These are phyloP conservation scores for Cylindricascospora bacillispora DNA, from an alignment of 1,139 yeast species.

Conservation along the genomic window DNA sequence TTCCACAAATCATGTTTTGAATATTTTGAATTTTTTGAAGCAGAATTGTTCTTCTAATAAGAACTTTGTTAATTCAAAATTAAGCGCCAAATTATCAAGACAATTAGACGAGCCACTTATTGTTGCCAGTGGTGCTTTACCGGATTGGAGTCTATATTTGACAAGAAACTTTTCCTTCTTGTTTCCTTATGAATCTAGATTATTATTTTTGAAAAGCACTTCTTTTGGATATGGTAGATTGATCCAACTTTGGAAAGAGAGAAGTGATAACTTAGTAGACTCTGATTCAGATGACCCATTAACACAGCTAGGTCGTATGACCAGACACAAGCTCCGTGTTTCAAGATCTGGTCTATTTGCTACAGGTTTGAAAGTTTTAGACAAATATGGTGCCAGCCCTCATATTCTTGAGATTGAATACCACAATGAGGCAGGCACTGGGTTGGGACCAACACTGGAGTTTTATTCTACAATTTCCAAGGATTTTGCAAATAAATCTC, in stretches of 20 bases:
- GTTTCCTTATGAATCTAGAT: constrained; percentile 73
- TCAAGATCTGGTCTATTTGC: constrained; percentile 59
- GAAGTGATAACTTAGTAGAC: constrained; percentile 34
- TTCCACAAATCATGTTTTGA: constrained; percentile 38
- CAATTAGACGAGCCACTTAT: constrained; percentile 85
- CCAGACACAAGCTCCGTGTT: constrained; percentile 71
- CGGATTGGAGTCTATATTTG: constrained; percentile 70
- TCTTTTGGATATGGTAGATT: constrained; percentile 86
- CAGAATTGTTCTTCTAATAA: constrained; percentile 28
- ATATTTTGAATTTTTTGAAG: constrained; percentile 41
- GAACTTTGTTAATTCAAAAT: constrained; percentile 61
- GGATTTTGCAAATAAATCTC: constrained; percentile 48
- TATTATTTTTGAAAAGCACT: constrained; percentile 70
- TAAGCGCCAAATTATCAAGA: constrained; percentile 75
- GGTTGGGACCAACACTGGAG: constrained; percentile 90
- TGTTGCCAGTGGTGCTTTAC: constrained; percentile 78
- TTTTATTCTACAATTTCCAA: constrained; percentile 75
- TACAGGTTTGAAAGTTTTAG: constrained; percentile 71
- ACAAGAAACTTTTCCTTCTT: constrained; percentile 68
- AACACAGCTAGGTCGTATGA: constrained; percentile 56
- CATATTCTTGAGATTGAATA: constrained; percentile 80
- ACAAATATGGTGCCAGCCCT: constrained; percentile 65
- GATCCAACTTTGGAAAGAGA: constrained; percentile 63
- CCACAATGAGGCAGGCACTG: constrained; percentile 89
- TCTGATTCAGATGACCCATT: constrained; percentile 15